A percentile compares a stretch with the other conserved stretches of the same genome.
phyloP scores from a whole-genome alignment of 805 yeast species.

The Isabelozyma rhagii region DNA sequence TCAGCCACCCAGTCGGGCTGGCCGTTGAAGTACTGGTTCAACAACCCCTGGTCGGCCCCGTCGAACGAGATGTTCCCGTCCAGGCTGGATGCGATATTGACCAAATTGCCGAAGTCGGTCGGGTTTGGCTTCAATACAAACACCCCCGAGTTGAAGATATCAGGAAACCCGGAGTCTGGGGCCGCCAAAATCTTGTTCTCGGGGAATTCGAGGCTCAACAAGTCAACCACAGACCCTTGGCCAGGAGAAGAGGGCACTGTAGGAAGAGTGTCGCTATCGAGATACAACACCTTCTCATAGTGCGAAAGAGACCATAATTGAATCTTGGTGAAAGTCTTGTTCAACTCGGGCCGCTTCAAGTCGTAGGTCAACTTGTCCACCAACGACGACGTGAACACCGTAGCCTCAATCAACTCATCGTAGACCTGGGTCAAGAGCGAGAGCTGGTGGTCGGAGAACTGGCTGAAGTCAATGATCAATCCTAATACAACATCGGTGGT shows the following conservation, averaged over 20 bases:
- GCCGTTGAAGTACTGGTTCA: slow-evolving; percentile 67
- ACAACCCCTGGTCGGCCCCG: slow-evolving; percentile 90
- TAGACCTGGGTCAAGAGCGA: slow-evolving; percentile 20
- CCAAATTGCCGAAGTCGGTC: slow-evolving; percentile 40
- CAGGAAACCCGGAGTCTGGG: slow-evolving; percentile 92
- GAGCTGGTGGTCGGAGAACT: slow-evolving; percentile 25
- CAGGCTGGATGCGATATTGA: slow-evolving; percentile 14
- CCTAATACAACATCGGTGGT: slow-evolving; percentile 16
- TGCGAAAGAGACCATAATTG: slow-evolving; percentile 48
- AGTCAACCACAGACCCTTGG: slow-evolving; percentile 22
- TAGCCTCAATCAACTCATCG: slow-evolving; percentile 28
- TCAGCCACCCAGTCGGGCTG: slow-evolving; percentile 38
- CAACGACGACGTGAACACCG: slow-evolving; percentile 21
- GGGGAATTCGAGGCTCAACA: slow-evolving; percentile 22
- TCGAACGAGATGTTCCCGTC: slow-evolving; percentile 49
- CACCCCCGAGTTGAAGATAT: slow-evolving; percentile 80
- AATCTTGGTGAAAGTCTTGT: slow-evolving; percentile 54
- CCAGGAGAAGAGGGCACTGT: slow-evolving; percentile 16
- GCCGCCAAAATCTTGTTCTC: slow-evolving; percentile 45
- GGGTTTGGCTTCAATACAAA: slow-evolving; percentile 55
- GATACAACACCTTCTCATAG: slow-evolving; percentile 45
- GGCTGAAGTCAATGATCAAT: slow-evolving; percentile 29
- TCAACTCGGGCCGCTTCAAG: slow-evolving; percentile 51
- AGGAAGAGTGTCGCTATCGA: slow-evolving; percentile 66
- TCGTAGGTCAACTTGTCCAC: slow-evolving; percentile 22